These are phyloP conservation scores for Mycena filopes DNA, from an alignment of 768 basidiomycete species.

Conservation along the genomic window DNA sequence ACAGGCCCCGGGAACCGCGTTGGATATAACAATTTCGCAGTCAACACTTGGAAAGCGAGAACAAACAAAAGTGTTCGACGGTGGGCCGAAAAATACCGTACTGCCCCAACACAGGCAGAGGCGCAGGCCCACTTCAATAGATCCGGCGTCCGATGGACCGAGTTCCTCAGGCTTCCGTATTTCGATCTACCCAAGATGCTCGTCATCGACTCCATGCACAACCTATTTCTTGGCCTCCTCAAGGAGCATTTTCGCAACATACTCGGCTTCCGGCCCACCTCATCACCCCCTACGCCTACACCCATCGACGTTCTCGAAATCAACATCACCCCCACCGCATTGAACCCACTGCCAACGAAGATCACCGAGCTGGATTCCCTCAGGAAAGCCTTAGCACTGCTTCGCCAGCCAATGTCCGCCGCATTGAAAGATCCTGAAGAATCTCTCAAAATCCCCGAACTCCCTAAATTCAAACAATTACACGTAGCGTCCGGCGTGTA, in stretches of 20 bases:
- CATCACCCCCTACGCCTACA: too few relatives aligned
- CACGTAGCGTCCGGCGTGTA: too few relatives aligned
- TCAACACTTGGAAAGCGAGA: not conserved
- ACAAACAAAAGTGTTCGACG: not conserved
- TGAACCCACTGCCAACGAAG: too few relatives aligned
- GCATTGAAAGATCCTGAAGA: too few relatives aligned
- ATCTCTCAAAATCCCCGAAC: too few relatives aligned
- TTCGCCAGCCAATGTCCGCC: too few relatives aligned
- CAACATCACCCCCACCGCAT: not conserved
- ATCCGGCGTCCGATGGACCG: not conserved
- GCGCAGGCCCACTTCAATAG: not conserved
- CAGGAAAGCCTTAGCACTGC: too few relatives aligned
- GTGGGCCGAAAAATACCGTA: not conserved
- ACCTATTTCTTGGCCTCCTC: conserved; percentile 6
- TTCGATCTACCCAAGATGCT: not conserved
- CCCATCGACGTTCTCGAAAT: not conserved
- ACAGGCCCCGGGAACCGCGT: not conserved
- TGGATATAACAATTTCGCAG: not conserved
- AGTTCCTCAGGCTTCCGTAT: conserved; percentile 7
- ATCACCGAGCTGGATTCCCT: too few relatives aligned
- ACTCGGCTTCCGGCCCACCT: not conserved
- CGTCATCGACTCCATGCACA: conserved; percentile 14
- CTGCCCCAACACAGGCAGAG: not conserved
- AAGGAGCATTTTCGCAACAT: conserved; percentile 5
- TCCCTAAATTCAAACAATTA: too few relatives aligned